Percentiles rank a stretch among this genome's conserved stretches.
These are phyloP conservation scores for Grosmannia huntii DNA, from an alignment of 2,329 filamentous ascomycete species.

Conservation along the genomic window DNA sequence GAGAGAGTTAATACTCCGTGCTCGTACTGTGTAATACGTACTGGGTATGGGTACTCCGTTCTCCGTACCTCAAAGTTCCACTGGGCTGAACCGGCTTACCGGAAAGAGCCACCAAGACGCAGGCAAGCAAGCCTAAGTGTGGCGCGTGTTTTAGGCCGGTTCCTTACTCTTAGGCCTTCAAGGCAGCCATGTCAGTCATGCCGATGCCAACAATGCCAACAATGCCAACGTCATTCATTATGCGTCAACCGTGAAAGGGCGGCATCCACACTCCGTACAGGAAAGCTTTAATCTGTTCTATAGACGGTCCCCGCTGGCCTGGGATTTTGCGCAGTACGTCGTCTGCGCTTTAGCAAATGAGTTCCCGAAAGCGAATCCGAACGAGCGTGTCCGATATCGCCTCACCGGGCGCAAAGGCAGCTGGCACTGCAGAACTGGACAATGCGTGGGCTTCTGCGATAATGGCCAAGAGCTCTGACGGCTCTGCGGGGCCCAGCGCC, in stretches of 20 bases:
- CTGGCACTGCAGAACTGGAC: neutral
- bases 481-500: conserved; percentile 4
- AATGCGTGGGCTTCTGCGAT: neutral
- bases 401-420: neutral
- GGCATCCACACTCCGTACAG: neutral
- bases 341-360: conserved; percentile 18
- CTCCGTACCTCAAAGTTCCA: no score
- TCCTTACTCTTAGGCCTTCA: neutral
- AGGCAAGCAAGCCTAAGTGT: neutral
- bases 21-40: no score
- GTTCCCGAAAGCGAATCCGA: conserved; percentile 27
- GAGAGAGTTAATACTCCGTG: neutral
- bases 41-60: no score
- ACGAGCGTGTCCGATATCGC: conserved; percentile 18
- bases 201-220: neutral
- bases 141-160: neutral
- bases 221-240: neutral
- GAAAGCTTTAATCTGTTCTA: neutral
- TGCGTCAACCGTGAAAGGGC: neutral
- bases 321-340: neutral
- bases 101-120: neutral
- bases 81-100: neutral
- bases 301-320: neutral
- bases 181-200: neutral
- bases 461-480: conserved; percentile 3